Conservation (phyloP, 441 rosid species). For the Erodium moschatum region DNA sequence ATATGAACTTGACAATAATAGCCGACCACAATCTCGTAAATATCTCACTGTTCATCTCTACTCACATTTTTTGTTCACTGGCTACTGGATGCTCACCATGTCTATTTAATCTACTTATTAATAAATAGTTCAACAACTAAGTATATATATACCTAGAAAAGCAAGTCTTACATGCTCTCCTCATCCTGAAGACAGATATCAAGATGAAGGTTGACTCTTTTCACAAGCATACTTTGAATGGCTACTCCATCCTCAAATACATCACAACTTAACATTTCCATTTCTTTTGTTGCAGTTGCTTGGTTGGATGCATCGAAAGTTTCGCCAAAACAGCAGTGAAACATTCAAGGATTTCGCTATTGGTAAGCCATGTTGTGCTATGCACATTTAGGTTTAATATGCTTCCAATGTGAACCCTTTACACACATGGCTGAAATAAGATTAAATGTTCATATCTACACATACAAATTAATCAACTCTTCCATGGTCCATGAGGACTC, state of each 20-base stretch:
- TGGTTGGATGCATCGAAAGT: conserved; percentile 81
- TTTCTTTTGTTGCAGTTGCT: conserved; percentile 46
- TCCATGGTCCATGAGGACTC: not conserved
- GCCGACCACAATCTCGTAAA: conserved; percentile 44
- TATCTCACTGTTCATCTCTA: conserved; percentile 51
- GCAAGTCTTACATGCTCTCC: conserved; percentile 14
- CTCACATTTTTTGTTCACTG: conserved; percentile 27
- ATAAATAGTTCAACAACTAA: conserved; percentile 19
- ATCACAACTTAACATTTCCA: conserved; percentile 9
- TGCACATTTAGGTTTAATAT: conserved; percentile 2
- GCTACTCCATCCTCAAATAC: conserved; percentile 4
- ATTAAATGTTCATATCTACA: not conserved
- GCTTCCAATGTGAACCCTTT: not conserved
- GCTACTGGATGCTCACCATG: conserved; percentile 16
- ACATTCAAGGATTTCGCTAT: conserved; percentile 48
- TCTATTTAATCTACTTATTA: conserved; percentile 23
- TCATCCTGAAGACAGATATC: conserved; percentile 21
- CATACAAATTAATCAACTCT: not conserved
- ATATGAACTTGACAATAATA: conserved; percentile 32
- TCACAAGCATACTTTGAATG: not conserved
- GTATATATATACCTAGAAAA: no score
- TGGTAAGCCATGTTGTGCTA: conserved; percentile 34
- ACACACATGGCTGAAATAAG: not conserved
- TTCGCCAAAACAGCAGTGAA: conserved; percentile 51
- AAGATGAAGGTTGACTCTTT: conserved; percentile 43